Evolutionary conservation across 495 filamentous ascomycete species (phyloP), one percentile per base, ranked within the genome.

Genomic region (Penicillium cinerascens): DNA sequence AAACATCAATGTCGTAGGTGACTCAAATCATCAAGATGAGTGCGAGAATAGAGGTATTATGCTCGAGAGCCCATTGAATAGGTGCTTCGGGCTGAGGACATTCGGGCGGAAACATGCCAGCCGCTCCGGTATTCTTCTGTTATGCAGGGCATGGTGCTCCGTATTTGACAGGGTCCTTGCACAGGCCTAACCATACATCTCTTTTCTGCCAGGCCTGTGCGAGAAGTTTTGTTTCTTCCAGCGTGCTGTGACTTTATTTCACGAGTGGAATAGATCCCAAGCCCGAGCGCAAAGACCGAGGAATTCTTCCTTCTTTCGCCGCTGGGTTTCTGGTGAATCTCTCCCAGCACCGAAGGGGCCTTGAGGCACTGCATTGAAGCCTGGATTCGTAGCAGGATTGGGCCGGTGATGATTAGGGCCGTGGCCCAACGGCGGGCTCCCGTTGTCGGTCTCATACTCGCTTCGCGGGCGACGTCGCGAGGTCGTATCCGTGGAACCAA

Each of bases 211-310:
- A 33, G 29, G 29, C 10, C 29, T 33, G 29, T 13, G 11, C 11
- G 29, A 10, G 11, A 2, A 13, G 8, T 3, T 33, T 3, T 13
- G 11, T 13, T n/a, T 10, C 15, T 39, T 39, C 37, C 37, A 39
- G 13, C 18, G 10, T 13, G 29, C 3, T 26, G 5, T 18, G 4
- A 29, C 41, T 6, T 6, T 7, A 8, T 6, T 39, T 85, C 75
- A 98, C 44, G 91, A 96, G 75, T 97, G 93, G 67, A 98, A 95
- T 46, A 98, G 65, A 74, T 98, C 93, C 93, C 93, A 98, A 21
- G 92, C 92, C 61, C 89, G 77, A 44, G 87, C 83, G 63, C 93
- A 98, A 38, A 97, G 71, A 42, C 79, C 74, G 56, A 98, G 70
- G 65, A 98, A 98, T 63, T 98, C 92, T 41, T 96, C 92, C 68